Conservation (phyloP, 805 yeast species). For the Lachancea quebecensis region DNA sequence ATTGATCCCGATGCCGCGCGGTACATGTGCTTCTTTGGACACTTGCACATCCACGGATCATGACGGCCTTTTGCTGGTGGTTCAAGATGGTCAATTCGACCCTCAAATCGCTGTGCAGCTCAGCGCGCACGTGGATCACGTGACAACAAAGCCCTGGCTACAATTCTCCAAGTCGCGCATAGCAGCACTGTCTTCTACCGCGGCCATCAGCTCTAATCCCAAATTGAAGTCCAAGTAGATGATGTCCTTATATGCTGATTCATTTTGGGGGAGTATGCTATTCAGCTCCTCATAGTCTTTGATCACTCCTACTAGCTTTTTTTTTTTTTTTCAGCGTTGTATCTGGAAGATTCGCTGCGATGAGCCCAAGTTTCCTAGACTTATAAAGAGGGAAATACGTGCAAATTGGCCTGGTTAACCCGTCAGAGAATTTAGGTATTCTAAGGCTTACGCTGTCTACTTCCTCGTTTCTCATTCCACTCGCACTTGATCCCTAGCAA, state of each 20-base stretch:
- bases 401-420: background rate
- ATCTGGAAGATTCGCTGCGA: background rate
- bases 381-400: background rate
- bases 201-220: conserved; percentile 1
- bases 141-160: conserved; percentile 24
- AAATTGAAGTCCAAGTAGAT: background rate
- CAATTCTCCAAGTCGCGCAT: conserved; percentile 3
- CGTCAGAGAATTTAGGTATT: background rate
- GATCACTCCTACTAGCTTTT: background rate
- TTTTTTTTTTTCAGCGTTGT: conserved; percentile 2
- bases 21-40: conserved; percentile 18
- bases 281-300: background rate
- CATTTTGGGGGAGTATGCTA: background rate
- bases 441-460: background rate
- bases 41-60: conserved; percentile 6
- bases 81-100: conserved; percentile 18
- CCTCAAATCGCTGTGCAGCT: conserved; percentile 16
- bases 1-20: conserved; percentile 54
- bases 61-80: conserved; percentile 23
- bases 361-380: background rate
- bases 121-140: conserved; percentile 12
- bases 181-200: conserved; percentile 6
- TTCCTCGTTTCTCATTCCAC: background rate
- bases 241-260: background rate
- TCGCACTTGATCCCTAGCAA: background rate